These are phyloP conservation scores for Fomitopsis schrenkii DNA, from an alignment of 1,284 basidiomycete genomes.

Conservation along the genomic window DNA sequence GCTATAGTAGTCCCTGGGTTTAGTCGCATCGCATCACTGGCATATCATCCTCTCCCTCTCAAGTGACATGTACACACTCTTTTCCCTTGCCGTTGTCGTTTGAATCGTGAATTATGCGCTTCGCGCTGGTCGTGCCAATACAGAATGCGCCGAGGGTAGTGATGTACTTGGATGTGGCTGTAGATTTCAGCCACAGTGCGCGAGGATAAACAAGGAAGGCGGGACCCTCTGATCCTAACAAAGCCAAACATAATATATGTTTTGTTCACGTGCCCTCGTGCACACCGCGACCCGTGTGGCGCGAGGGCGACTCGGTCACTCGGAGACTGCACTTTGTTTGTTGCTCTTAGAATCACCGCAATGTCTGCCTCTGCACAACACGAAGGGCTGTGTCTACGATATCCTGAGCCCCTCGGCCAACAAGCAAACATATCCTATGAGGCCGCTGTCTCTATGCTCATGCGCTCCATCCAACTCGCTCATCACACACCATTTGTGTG, in stretches of 20 bases:
- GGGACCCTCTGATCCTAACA: too few relatives aligned
- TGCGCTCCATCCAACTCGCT: constrained; percentile 51
- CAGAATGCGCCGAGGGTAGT: too few relatives aligned
- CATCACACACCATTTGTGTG: constrained; percentile 58
- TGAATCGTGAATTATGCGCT: not conserved
- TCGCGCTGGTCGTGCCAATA: not conserved
- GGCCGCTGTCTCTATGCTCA: constrained; percentile 53
- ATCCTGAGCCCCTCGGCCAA: constrained; percentile 56
- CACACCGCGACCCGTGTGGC: too few relatives aligned
- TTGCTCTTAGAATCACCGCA: too few relatives aligned
- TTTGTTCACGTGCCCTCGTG: too few relatives aligned
- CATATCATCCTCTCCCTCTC: not conserved
- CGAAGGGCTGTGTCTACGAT: constrained; percentile 52
- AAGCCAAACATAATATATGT: too few relatives aligned
- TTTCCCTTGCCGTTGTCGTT: not conserved
- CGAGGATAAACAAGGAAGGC: too few relatives aligned
- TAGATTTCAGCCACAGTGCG: too few relatives aligned
- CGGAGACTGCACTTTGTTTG: too few relatives aligned
- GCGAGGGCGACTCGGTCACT: too few relatives aligned
- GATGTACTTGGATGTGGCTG: too few relatives aligned
- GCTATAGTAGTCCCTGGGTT: not conserved
- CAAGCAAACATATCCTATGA: constrained; percentile 55
- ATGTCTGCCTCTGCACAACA: constrained; percentile 14
- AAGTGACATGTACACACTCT: not conserved
- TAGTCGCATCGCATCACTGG: not conserved